Evolutionary conservation across 306 rosid genomes (phyloP), one percentile per base, ranked within the genome.

Genomic region (Cotoneaster glaucophyllus): DNA sequence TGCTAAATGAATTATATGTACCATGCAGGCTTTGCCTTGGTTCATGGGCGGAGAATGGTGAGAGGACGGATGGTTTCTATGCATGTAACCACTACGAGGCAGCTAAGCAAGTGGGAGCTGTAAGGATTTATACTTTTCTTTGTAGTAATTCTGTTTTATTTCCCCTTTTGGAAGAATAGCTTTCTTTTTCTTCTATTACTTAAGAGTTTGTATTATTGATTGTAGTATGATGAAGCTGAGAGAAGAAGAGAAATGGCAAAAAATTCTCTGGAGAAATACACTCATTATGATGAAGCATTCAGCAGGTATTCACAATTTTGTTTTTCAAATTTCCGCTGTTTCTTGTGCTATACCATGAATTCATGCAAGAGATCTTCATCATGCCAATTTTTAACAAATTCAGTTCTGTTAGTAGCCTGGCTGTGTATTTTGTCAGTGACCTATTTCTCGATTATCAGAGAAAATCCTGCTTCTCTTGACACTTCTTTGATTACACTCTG

Each of bases 281-380:
- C 98, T 75, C 98, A 93, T 84, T 93, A 90, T 80, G 90, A 93
- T 83, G 98, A 90, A 93, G 93, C 86, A 93, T 90, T 82, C 98
- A 93, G 78, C 84, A 83, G 78, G 98, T 89, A 90, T 79, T 86
- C 64, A 77, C 70, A 15, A 61, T 13, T 22, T 50, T 24, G 22
- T 29, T 57, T 31, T 44, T 70, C 34, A 11, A 39, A n/a, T n/a
- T 54, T 31, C 28, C 21, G 0, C 4, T 11, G 10, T 1, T 65
- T 13, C 14, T 32, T 34, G 25, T 65, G 64, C 34, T 32, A 53
- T 32, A 31, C 29, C 44, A 50, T 8, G 44, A 52, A 19, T 29
- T n/a, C 62, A 29, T 70, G 34, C 18, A n/a, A 13, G 58, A 34
- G 53, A 24, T 71, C 2, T 61, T 78, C 29, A 22, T 24, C 10